phyloP scores from a whole-genome alignment of 768 basidiomycete species.

The Dictyophora rubrovolvata region DNA sequence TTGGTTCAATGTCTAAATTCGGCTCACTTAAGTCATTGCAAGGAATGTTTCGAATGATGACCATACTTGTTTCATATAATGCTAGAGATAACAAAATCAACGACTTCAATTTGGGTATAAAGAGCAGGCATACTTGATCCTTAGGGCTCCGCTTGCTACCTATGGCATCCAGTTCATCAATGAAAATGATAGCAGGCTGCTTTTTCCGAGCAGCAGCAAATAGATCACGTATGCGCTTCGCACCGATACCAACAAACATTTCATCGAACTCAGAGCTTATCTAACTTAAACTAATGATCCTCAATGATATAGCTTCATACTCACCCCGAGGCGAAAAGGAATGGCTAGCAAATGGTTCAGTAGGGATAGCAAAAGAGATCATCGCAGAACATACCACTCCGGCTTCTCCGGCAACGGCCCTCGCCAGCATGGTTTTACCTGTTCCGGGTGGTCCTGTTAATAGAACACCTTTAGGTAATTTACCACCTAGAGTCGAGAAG shows the following conservation, averaged over 20 bases:
- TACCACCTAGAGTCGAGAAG: slow-evolving; percentile 87
- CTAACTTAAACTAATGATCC: slow-evolving; percentile 23
- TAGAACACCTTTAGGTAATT: slow-evolving; percentile 87
- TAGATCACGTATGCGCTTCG: slow-evolving; percentile 89
- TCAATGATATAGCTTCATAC: slow-evolving; percentile 12
- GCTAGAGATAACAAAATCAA: slow-evolving; percentile 16
- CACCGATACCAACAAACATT: slow-evolving; percentile 94
- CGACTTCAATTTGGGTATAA: not conserved
- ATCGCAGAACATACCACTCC: slow-evolving; percentile 44
- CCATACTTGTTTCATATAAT: slow-evolving; percentile 69
- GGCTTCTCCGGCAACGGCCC: slow-evolving; percentile 96
- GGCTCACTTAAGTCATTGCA: slow-evolving; percentile 1
- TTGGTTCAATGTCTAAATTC: slow-evolving; percentile 69
- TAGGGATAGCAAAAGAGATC: not conserved
- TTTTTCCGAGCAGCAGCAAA: slow-evolving; percentile 91
- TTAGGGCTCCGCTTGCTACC: slow-evolving; percentile 79
- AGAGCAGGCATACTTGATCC: slow-evolving; percentile 39
- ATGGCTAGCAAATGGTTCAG: slow-evolving; percentile 35
- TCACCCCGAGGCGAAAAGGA: slow-evolving; percentile 91
- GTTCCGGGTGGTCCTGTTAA: slow-evolving; percentile 90
- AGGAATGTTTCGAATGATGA: not conserved
- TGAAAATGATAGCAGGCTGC: slow-evolving; percentile 96
- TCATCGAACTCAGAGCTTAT: slow-evolving; percentile 82
- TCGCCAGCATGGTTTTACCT: slow-evolving; percentile 96
- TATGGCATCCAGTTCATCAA: slow-evolving; percentile 92